Percentiles rank a stretch among this genome's conserved stretches.
phyloP scores from a whole-genome alignment of 1,284 basidiomycete genomes.

The Rhizoctonia solani region DNA sequence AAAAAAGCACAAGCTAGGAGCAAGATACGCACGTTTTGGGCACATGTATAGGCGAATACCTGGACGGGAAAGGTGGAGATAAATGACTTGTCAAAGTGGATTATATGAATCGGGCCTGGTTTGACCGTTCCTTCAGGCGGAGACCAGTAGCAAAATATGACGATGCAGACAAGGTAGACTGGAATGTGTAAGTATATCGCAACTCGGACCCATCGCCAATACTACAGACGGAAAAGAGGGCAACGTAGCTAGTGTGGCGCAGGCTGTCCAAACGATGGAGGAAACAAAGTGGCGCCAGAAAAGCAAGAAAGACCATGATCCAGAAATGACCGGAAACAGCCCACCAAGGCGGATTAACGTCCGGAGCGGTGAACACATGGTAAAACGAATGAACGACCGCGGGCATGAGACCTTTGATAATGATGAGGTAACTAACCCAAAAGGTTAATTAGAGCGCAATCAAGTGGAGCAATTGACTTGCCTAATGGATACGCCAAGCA shows the following conservation, averaged over 20 bases:
- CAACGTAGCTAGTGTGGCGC: slow-evolving; percentile 83
- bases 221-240: slow-evolving; percentile 82
- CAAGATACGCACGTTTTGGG: slow-evolving; percentile 74
- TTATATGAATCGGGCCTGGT: slow-evolving; percentile 67
- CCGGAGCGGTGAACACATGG: slow-evolving; percentile 69
- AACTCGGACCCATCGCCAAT: too few relatives aligned
- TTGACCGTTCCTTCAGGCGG: slow-evolving; percentile 63
- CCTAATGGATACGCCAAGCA: slow-evolving; percentile 96
- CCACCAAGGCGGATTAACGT: slow-evolving; percentile 70
- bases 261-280: slow-evolving; percentile 81
- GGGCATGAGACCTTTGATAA: slow-evolving; percentile 93
- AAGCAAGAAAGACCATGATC: slow-evolving; percentile 80
- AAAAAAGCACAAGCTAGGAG: slow-evolving; percentile 15
- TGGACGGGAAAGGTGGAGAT: slow-evolving; percentile 91
- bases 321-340: slow-evolving; percentile 78
- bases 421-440: slow-evolving; percentile 77
- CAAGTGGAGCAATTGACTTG: slow-evolving; percentile 48
- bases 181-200: neutral
- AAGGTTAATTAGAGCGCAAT: slow-evolving; percentile 20
- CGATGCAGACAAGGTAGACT: slow-evolving; percentile 77
- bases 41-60: slow-evolving; percentile 91
- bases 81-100: slow-evolving; percentile 76
- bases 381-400: slow-evolving; percentile 87
- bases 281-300: slow-evolving; percentile 88
- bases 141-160: slow-evolving; percentile 72